These are phyloP conservation scores for Amylostereum areolatum DNA, from an alignment of 1,284 basidiomycete species.

Conservation along the genomic window DNA sequence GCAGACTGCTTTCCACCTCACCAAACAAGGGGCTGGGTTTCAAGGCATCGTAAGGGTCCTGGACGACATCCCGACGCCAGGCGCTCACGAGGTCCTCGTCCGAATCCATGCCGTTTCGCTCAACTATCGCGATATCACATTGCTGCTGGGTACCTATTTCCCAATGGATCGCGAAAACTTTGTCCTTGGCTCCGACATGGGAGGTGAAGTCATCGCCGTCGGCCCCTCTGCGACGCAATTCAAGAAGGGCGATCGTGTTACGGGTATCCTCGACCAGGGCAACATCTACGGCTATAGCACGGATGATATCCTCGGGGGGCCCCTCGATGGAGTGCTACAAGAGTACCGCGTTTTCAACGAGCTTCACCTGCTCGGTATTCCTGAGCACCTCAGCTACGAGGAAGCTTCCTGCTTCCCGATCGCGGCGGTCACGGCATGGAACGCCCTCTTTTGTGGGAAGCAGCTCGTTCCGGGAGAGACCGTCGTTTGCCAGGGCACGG, in stretches of 20 bases:
- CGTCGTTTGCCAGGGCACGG: constrained; percentile 34
- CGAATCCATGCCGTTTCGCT: constrained; percentile 5
- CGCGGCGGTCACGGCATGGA: constrained; percentile 35
- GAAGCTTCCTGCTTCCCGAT: background rate
- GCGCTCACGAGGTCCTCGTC: constrained; percentile 1
- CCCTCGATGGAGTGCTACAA: constrained; percentile 8
- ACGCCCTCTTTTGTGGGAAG: constrained; percentile 26
- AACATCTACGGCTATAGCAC: background rate
- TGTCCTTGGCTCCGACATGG: constrained; percentile 1
- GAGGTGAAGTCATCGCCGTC: background rate
- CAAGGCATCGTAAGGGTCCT: background rate
- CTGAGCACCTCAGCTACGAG: constrained; percentile 1
- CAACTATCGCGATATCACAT: constrained; percentile 1
- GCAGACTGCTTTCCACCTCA: background rate
- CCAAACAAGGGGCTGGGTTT: background rate
- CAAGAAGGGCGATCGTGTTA: constrained; percentile 1
- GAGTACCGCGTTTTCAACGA: constrained; percentile 5
- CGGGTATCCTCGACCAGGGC: background rate
- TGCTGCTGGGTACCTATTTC: background rate
- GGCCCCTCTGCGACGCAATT: background rate
- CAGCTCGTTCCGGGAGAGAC: constrained; percentile 23
- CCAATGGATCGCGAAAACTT: background rate
- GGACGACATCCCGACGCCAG: background rate
- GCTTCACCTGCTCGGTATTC: background rate
- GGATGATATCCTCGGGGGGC: constrained; percentile 1